phyloP scores from a whole-genome alignment of 352 stramenopile species.

The Phytophthora capsici region DNA sequence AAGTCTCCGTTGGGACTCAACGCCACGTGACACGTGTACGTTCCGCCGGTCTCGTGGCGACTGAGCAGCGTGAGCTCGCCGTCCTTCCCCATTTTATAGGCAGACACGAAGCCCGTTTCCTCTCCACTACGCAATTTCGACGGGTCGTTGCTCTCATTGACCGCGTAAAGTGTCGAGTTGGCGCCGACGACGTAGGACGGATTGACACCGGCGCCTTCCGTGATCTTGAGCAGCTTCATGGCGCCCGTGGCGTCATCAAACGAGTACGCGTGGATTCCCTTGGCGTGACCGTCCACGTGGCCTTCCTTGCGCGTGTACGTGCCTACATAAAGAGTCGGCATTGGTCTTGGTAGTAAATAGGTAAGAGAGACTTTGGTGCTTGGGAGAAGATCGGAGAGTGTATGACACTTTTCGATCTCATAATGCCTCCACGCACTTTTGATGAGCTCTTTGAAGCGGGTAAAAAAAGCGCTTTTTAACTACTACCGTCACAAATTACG shows the following conservation, averaged over 20 bases:
- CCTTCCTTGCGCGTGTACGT: conserved; percentile 86
- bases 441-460: conserved; percentile 4
- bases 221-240: conserved; percentile 54
- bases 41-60: conserved; percentile 57
- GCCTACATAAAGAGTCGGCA: conserved; percentile 72
- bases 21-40: conserved; percentile 70
- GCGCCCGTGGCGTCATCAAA: conserved; percentile 60
- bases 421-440: conserved; percentile 12
- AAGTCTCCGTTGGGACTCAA: conserved; percentile 57
- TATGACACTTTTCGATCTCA: not conserved
- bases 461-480: too few relatives aligned
- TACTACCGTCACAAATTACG: too few relatives aligned
- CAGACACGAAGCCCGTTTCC: conserved; percentile 64
- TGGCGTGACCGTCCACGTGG: conserved; percentile 80
- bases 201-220: conserved; percentile 65
- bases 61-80: conserved; percentile 55
- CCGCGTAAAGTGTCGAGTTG: conserved; percentile 54
- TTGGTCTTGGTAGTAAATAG: conserved; percentile 13
- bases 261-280: conserved; percentile 72
- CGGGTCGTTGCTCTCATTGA: conserved; percentile 75
- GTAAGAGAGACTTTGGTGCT: conserved; percentile 3
- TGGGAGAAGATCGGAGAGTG: conserved; percentile 23
- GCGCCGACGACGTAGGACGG: conserved; percentile 67
- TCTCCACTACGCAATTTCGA: conserved; percentile 31
- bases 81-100: conserved; percentile 52